Evolutionary conservation across 805 yeast genomes (phyloP).

Genomic region (Candida insectorum): DNA sequence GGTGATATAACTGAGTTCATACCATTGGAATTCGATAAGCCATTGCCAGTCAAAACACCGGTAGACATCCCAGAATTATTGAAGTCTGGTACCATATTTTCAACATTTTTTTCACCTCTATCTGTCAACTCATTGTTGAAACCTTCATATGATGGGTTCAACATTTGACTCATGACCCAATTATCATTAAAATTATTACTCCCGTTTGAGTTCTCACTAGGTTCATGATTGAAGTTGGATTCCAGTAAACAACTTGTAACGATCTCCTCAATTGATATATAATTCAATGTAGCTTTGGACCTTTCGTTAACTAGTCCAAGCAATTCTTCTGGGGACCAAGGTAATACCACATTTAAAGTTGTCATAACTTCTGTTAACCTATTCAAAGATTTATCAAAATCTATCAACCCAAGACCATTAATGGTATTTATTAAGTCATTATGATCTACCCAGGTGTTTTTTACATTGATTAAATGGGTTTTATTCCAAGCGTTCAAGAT

Average conservation of each 20-base stretch:
- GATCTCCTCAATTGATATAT: slow-evolving; percentile 58
- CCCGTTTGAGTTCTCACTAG: slow-evolving; percentile 2
- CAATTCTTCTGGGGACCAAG: slow-evolving; percentile 57
- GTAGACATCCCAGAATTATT: too few species aligned
- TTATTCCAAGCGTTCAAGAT: slow-evolving; percentile 33
- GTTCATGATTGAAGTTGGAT: slow-evolving; percentile 8
- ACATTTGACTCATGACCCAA: slow-evolving; percentile 14
- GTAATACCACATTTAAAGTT: slow-evolving; percentile 46
- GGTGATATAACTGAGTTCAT: too few species aligned
- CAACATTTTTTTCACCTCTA: background rate
- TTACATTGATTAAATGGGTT: slow-evolving; percentile 29
- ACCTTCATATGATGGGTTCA: slow-evolving; percentile 7
- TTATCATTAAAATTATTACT: slow-evolving; percentile 6
- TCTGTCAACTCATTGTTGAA: slow-evolving; percentile 2
- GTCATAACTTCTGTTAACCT: slow-evolving; percentile 44
- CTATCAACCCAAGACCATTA: background rate
- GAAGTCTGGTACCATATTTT: too few species aligned
- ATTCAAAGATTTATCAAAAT: slow-evolving; percentile 30
- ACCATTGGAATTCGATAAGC: too few species aligned
- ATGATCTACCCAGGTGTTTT: slow-evolving; percentile 25
- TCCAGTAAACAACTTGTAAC: slow-evolving; percentile 60
- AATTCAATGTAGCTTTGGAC: slow-evolving; percentile 40
- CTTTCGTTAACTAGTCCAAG: slow-evolving; percentile 48
- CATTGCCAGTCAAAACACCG: too few species aligned
- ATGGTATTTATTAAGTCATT: slow-evolving; percentile 1